Evolutionary conservation across 2,329 filamentous ascomycete genomes (phyloP).

Genomic region (Botrytis byssoidea): DNA sequence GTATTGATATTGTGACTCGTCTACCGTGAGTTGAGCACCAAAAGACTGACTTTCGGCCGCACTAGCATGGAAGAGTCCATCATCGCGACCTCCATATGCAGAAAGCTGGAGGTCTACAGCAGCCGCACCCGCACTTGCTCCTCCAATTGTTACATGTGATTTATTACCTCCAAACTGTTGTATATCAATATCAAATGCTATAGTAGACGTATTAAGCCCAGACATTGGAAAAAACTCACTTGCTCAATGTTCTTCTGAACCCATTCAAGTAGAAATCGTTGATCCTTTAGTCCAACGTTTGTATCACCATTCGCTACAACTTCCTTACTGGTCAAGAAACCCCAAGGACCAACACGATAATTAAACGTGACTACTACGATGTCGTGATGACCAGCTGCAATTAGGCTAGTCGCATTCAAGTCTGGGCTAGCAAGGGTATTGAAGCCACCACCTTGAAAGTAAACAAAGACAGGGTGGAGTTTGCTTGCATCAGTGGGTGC

Average conservation of each 20-base stretch:
- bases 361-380: constrained; percentile 73
- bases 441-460: constrained; percentile 61
- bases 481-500: constrained; percentile 54
- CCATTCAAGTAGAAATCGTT: constrained; percentile 68
- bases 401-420: constrained; percentile 60
- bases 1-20: constrained; percentile 53
- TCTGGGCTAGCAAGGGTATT: constrained; percentile 50
- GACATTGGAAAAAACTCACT: constrained; percentile 34
- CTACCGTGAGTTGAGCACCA: constrained; percentile 47
- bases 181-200: constrained; percentile 9
- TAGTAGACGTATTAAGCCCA: neutral
- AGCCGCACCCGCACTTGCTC: constrained; percentile 65
- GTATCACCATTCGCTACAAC: constrained; percentile 50
- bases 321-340: constrained; percentile 64
- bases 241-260: constrained; percentile 60
- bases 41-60: constrained; percentile 54
- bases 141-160: constrained; percentile 64
- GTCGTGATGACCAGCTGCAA: constrained; percentile 55
- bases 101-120: constrained; percentile 64
- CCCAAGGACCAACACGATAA: constrained; percentile 73
- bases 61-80: constrained; percentile 51
- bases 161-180: constrained; percentile 67
- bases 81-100: constrained; percentile 51
- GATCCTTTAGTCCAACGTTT: constrained; percentile 71
- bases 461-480: constrained; percentile 58